phyloP scores from a whole-genome alignment of 2,329 filamentous ascomycete species.

The Seiridium cupressi region DNA sequence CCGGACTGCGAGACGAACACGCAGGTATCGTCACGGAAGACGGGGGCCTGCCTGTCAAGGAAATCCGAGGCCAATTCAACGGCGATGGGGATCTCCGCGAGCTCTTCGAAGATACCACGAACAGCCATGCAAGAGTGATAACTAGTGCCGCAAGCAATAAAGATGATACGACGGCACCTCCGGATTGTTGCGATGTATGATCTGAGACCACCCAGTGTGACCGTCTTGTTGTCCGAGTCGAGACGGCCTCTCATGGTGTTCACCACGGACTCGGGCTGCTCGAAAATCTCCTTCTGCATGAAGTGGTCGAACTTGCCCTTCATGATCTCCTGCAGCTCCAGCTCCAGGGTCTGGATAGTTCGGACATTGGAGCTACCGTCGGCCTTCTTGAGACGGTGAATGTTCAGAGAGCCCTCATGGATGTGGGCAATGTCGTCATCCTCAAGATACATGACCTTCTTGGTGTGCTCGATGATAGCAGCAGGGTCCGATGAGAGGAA shows the following conservation, averaged over 20 bases:
- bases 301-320: slow-evolving; percentile 99
- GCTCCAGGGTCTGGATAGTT: slow-evolving; percentile 96
- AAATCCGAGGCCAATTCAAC: slow-evolving; percentile 98
- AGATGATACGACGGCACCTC: slow-evolving; percentile 95
- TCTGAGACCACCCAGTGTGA: slow-evolving; percentile 91
- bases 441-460: slow-evolving; percentile 99
- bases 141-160: slow-evolving; percentile 97
- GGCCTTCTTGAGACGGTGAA: slow-evolving; percentile 95
- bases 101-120: slow-evolving; percentile 94
- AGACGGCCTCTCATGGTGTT: slow-evolving; percentile 99
- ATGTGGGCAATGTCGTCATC: slow-evolving; percentile 99
- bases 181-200: slow-evolving; percentile 97
- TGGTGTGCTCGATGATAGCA: slow-evolving; percentile 98
- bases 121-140: slow-evolving; percentile 99
- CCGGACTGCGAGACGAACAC: slow-evolving; percentile 99
- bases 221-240: slow-evolving; percentile 87
- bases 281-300: slow-evolving; percentile 99
- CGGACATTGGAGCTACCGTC: slow-evolving; percentile 96
- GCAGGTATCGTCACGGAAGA: slow-evolving; percentile 99
- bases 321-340: slow-evolving; percentile 99
- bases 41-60: slow-evolving; percentile 91
- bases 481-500: slow-evolving; percentile 99
- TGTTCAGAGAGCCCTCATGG: slow-evolving; percentile 97
- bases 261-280: slow-evolving; percentile 98
- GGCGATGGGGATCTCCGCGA: slow-evolving; percentile 95